Base-by-base conservation (phyloP, 1,284 basidiomycete genomes). In the Volvariella volvacea region DNA sequence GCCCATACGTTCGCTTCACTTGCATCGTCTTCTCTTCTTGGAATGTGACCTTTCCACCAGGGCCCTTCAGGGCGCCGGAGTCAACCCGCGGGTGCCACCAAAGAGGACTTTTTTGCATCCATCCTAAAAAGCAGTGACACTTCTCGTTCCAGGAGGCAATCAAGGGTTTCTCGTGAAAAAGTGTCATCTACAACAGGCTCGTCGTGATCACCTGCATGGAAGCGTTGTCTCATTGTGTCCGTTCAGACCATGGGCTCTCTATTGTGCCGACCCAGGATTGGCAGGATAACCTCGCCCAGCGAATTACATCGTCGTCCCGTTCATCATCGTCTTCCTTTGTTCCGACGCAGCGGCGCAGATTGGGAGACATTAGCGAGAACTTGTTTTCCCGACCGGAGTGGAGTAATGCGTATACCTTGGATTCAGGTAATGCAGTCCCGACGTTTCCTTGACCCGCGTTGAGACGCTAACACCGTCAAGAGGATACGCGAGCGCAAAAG, bases 201-300 rank as follows among this genome's bases (percentile, higher is more conserved):
- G 61, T 47, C 25, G 25, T 28, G 19, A 32, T 34, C n/a, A 22
- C 40, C 10, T 12, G 28, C 10, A 3, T 36, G 22, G 9, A 42
- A 22, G 38, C 4, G 25, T 37, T 16, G 38, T 9, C 43, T 39
- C 38, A 38, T 46, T 39, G 22, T 33, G 36, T 28, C 30, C 34
- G 30, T 47, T 41, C 31, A 86, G 83, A 83, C 55, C 70, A 74
- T 31, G 68, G 72, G 4, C 67, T 78, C 40, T 74, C 80, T 17
- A 73, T 78, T 14, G 70, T 77, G 9, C 84, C 85, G 8, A 86
- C 82, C 0, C 65, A 74, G 47, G 83, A 88, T 56, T 88, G 85
- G 85, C 85, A 88, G 57, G 83, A 88, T 39, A 76, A 73, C 42
- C 66, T 88, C 15, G 74, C 77, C 20, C 67, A 68, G 49, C 71